phyloP scores from a whole-genome alignment of 139 green algal genomes.

The Coelastrella sp. region DNA sequence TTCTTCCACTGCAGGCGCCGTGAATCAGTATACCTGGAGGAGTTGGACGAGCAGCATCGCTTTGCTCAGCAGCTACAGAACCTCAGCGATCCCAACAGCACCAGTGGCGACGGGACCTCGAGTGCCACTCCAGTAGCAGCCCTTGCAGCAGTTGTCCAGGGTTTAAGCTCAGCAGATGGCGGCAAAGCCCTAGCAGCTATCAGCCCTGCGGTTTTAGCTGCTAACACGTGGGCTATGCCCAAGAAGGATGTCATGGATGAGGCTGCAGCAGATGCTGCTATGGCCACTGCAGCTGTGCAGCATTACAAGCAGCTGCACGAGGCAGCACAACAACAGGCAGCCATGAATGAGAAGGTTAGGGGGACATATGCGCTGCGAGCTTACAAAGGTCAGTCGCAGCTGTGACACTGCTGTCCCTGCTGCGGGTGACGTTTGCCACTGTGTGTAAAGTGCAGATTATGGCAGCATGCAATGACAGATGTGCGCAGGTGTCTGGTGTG shows the following conservation, averaged over 20 bases:
- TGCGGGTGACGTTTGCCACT: background rate
- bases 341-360: conserved; percentile 6
- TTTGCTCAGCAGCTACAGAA: conserved; percentile 17
- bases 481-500: too few species aligned
- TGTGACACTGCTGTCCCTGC: background rate
- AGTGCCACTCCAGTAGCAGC: background rate
- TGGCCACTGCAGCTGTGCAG: background rate
- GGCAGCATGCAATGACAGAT: too few species aligned
- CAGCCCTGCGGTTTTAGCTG: background rate
- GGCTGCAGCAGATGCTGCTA: conserved; percentile 4
- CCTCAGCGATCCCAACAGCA: background rate
- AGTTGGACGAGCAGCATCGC: conserved; percentile 25
- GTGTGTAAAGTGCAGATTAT: background rate
- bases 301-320: conserved; percentile 30
- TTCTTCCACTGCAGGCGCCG: conserved; percentile 2
- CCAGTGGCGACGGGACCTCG: background rate
- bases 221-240: conserved; percentile 1
- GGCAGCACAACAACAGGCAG: background rate
- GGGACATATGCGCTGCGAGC: conserved; percentile 1
- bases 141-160: background rate
- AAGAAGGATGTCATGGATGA: background rate
- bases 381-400: conserved; percentile 17
- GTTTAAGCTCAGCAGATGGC: background rate
- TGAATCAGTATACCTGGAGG: background rate
- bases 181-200: background rate